Percentiles rank a stretch among this genome's conserved stretches.
These are phyloP conservation scores for Neckera pumila DNA, from an alignment of 225 moss, liverwort and hornwort species.

Conservation along the genomic window DNA sequence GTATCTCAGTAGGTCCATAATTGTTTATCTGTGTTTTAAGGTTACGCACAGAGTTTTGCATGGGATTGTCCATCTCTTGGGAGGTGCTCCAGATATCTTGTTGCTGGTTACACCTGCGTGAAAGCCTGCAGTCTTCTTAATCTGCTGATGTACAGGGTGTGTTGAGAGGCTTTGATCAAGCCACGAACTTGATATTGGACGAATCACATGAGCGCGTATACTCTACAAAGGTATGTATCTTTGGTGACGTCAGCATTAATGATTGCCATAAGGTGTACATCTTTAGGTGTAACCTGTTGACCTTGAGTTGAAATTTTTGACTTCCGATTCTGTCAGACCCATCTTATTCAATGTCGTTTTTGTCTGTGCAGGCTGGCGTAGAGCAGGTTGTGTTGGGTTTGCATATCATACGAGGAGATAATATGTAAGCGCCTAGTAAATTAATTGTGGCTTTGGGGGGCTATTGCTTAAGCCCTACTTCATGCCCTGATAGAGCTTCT, in stretches of 20 bases:
- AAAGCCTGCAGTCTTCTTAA: neutral
- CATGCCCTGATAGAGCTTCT: neutral
- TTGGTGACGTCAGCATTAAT: neutral
- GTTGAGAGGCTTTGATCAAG: slow-evolving; percentile 81
- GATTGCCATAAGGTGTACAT: neutral
- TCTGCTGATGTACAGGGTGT: slow-evolving; percentile 37
- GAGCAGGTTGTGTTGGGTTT: slow-evolving; percentile 92
- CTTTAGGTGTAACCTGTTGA: neutral
- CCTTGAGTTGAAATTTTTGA: neutral
- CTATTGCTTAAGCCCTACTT: no score
- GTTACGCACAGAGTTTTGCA: neutral
- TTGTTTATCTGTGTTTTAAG: neutral
- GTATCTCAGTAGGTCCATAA: neutral
- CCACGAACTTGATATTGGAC: slow-evolving; percentile 70
- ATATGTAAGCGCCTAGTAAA: slow-evolving; percentile 51
- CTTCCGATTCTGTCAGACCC: neutral
- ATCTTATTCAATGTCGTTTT: neutral
- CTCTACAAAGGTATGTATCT: slow-evolving; percentile 60
- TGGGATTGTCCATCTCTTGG: neutral
- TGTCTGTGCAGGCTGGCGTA: slow-evolving; percentile 65
- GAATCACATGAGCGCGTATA: slow-evolving; percentile 87
- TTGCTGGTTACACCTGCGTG: neutral
- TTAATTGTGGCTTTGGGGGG: neutral
- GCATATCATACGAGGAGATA: slow-evolving; percentile 95
- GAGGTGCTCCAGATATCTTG: neutral